These are phyloP conservation scores for Chalciporus chontae DNA, from an alignment of 768 basidiomycete species.

Conservation along the genomic window DNA sequence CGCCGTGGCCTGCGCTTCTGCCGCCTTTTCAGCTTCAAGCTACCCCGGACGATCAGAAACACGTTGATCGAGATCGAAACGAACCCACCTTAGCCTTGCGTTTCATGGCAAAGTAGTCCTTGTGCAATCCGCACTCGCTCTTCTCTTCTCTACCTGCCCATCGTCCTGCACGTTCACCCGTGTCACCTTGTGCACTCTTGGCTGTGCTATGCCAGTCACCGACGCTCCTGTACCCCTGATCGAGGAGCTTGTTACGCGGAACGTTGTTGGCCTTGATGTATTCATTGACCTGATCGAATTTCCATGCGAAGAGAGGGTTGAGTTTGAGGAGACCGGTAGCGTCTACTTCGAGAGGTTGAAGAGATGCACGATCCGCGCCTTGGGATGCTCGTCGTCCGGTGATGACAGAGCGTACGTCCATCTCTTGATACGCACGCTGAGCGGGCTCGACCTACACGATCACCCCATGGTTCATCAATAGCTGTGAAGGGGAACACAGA, in stretches of 20 bases:
- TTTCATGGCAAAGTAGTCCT: conserved; percentile 83
- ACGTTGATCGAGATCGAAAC: background rate
- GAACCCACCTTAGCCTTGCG: conserved; percentile 40
- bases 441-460: conserved; percentile 84
- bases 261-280: conserved; percentile 81
- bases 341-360: conserved; percentile 89
- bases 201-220: conserved; percentile 97
- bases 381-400: conserved; percentile 95
- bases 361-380: conserved; percentile 79
- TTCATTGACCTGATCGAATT: conserved; percentile 76
- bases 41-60: background rate
- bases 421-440: conserved; percentile 75
- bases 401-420: conserved; percentile 82
- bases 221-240: conserved; percentile 90
- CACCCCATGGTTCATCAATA: background rate
- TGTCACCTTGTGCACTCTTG: conserved; percentile 63
- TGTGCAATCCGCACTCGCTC: conserved; percentile 94
- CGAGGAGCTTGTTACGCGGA: conserved; percentile 83
- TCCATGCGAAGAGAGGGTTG: conserved; percentile 91
- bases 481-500: background rate
- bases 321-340: conserved; percentile 87
- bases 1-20: background rate
- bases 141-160: conserved; percentile 86
- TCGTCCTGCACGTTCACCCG: conserved; percentile 79
- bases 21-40: conserved; percentile 3